phyloP scores from a whole-genome alignment of 148 eudicot species.

The Talinum fruticosum region DNA sequence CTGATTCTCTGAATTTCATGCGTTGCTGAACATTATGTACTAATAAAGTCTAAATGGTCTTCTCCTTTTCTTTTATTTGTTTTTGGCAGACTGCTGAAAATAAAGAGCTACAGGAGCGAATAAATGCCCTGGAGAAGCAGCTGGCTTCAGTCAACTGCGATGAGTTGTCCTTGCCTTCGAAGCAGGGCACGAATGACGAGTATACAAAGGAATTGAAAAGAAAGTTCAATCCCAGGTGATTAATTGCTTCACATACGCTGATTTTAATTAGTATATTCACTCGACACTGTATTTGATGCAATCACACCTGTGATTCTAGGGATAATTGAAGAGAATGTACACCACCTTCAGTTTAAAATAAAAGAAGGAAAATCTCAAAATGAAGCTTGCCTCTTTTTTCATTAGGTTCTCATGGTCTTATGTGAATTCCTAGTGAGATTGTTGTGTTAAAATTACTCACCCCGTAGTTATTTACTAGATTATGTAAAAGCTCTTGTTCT shows the following conservation, averaged over 20 bases:
- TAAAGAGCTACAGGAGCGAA: slow-evolving; percentile 60
- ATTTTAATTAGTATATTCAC: neutral
- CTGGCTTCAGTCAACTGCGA: slow-evolving; percentile 46
- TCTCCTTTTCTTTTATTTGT: slow-evolving; percentile 9
- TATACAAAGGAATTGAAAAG: slow-evolving; percentile 60
- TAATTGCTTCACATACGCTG: neutral
- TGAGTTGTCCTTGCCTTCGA: slow-evolving; percentile 32
- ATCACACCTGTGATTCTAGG: neutral
- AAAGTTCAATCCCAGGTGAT: slow-evolving; percentile 79
- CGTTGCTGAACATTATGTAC: neutral
- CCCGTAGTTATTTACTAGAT: too few species aligned
- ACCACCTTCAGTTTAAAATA: too few species aligned
- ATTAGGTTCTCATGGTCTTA: neutral
- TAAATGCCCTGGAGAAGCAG: slow-evolving; percentile 60
- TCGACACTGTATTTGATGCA: neutral
- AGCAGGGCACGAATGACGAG: slow-evolving; percentile 44
- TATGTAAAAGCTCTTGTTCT: too few species aligned
- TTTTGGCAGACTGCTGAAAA: slow-evolving; percentile 67
- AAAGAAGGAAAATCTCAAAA: too few species aligned
- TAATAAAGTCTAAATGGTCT: neutral
- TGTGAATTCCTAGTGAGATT: neutral
- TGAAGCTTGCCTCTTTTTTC: neutral
- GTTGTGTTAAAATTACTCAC: neutral
- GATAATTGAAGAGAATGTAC: neutral
- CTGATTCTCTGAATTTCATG: slow-evolving; percentile 5